Conservation (phyloP, 129 eudicot genomes). For the Kitagawia praeruptora region DNA sequence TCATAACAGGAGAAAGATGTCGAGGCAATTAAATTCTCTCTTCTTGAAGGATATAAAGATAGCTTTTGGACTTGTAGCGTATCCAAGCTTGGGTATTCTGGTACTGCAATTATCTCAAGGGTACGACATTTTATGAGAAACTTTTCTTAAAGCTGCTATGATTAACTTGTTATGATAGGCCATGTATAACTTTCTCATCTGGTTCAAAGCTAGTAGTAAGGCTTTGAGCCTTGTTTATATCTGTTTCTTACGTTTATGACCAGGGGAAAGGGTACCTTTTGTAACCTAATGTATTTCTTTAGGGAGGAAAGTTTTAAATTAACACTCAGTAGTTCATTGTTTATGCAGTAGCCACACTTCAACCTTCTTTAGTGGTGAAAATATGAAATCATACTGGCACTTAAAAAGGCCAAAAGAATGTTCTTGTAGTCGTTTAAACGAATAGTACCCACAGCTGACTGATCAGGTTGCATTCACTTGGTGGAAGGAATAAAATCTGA, state of each 20-base stretch:
- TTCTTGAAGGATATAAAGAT: constrained; percentile 70
- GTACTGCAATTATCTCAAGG: constrained; percentile 89
- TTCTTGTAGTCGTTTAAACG: not conserved
- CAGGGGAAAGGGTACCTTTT: not conserved
- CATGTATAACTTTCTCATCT: not conserved
- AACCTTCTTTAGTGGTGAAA: not conserved
- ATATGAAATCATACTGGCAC: not conserved
- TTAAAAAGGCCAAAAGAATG: not conserved
- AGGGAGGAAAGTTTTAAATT: not conserved
- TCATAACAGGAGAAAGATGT: constrained; percentile 80
- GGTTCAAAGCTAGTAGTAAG: not conserved
- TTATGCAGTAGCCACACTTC: not conserved
- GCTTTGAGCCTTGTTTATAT: not conserved
- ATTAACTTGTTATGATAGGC: not conserved
- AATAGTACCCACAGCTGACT: not conserved
- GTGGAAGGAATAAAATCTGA: not conserved
- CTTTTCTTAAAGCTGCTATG: not conserved
- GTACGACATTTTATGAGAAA: constrained; percentile 26
- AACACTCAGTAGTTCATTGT: not conserved
- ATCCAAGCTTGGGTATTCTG: constrained; percentile 90
- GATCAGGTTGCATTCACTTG: not conserved
- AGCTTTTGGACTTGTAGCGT: constrained; percentile 95
- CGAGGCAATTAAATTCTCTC: constrained; percentile 54
- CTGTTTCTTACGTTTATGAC: not conserved
- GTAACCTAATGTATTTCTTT: not conserved